These are phyloP conservation scores for Plasmodium knowlesi DNA, from an alignment of 169 alveolate species.

Conservation along the genomic window DNA sequence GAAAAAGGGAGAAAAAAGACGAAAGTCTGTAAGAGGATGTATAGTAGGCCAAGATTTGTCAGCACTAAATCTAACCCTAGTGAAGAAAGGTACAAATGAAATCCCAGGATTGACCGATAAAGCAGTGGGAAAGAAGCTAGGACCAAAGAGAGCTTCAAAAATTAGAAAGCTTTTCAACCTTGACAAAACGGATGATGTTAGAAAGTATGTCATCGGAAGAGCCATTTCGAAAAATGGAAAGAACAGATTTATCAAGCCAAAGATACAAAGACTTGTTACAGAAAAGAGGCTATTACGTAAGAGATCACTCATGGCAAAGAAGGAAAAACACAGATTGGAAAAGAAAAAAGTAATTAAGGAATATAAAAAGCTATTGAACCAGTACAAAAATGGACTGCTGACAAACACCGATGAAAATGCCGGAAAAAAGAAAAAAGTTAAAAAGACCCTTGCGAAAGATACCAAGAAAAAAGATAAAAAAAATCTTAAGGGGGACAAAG, in stretches of 20 bases:
- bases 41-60: constrained; percentile 99
- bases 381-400: constrained; percentile 69
- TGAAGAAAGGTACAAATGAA: constrained; percentile 98
- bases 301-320: constrained; percentile 82
- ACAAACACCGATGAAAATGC: constrained; percentile 9
- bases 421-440: constrained; percentile 57
- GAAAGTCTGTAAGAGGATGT: constrained; percentile 99
- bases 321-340: constrained; percentile 84
- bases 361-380: constrained; percentile 81
- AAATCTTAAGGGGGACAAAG: constrained; percentile 16
- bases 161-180: constrained; percentile 97
- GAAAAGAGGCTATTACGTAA: constrained; percentile 98
- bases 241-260: constrained; percentile 96
- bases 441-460: constrained; percentile 31
- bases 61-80: constrained; percentile 95
- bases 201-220: constrained; percentile 95
- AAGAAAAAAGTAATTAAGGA: constrained; percentile 82
- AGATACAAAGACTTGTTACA: constrained; percentile 99
- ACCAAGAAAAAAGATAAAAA: constrained; percentile 6
- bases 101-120: constrained; percentile 98
- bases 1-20: constrained; percentile 97
- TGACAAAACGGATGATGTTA: constrained; percentile 94
- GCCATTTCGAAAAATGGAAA: constrained; percentile 88
- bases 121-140: constrained; percentile 97
- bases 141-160: constrained; percentile 99